phyloP scores from a whole-genome alignment of 257 asterid species.

The Misopates orontium region DNA sequence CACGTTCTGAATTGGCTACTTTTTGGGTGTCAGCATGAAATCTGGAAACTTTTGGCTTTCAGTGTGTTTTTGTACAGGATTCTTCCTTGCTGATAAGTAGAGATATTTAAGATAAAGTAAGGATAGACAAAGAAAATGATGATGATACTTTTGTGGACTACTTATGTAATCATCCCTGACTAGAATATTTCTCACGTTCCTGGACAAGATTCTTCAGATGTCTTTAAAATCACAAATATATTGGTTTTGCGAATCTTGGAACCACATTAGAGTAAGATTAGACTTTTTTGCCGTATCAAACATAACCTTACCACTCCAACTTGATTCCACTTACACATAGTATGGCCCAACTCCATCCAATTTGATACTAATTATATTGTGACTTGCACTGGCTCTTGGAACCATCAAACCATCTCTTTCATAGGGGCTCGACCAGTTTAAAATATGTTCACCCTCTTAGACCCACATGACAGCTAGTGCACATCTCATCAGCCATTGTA shows the following conservation, averaged over 20 bases:
- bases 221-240: not conserved
- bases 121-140: not conserved
- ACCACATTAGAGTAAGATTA: not conserved
- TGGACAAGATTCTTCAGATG: not conserved
- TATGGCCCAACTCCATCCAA: not conserved
- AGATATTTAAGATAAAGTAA: constrained; percentile 1
- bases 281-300: not conserved
- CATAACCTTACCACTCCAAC: not conserved
- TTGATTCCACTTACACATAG: too few species aligned
- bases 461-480: too few species aligned
- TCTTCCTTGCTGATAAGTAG: not conserved
- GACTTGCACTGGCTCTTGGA: too few species aligned
- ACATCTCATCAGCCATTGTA: too few species aligned
- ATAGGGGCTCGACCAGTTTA: too few species aligned
- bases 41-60: not conserved
- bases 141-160: too few species aligned
- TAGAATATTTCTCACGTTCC: not conserved
- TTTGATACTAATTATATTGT: too few species aligned
- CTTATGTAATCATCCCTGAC: not conserved
- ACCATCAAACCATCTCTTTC: too few species aligned
- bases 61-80: not conserved
- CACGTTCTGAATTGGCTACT: not conserved
- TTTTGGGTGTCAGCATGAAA: not conserved
- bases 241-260: not conserved
- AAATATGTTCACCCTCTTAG: too few species aligned